A percentile compares a stretch with the other conserved stretches of the same genome.
These are phyloP conservation scores for Desmodesmus armatus DNA, from an alignment of 139 green algal species.

Conservation along the genomic window DNA sequence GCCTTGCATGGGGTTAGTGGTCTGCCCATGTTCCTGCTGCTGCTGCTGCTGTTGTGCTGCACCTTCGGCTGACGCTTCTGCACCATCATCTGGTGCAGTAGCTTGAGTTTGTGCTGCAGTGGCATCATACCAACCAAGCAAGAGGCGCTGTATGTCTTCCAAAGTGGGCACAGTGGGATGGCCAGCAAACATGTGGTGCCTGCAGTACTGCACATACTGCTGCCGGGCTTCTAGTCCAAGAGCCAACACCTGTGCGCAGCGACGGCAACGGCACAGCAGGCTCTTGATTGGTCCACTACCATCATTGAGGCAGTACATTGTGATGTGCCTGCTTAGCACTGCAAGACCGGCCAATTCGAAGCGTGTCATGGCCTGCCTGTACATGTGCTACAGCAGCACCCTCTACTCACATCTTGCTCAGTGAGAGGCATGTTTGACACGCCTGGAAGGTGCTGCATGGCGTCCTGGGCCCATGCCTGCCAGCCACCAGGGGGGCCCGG, in stretches of 20 bases:
- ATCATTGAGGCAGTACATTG: no score
- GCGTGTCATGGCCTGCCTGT: no score
- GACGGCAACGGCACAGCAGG: neutral
- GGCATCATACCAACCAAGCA: slow-evolving; percentile 28
- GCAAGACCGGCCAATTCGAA: no score
- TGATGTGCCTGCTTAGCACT: no score
- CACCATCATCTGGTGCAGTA: neutral
- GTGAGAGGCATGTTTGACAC: neutral
- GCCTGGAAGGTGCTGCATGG: slow-evolving; percentile 21
- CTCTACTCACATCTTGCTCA: slow-evolving; percentile 8
- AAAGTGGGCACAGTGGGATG: slow-evolving; percentile 15
- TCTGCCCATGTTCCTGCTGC: neutral
- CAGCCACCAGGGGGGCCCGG: slow-evolving; percentile 15
- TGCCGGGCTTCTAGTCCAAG: neutral
- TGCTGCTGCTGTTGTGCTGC: neutral
- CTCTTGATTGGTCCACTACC: no score
- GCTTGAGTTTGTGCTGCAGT: neutral
- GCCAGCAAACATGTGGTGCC: slow-evolving; percentile 24
- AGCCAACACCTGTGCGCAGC: neutral
- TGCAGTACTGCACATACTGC: slow-evolving; percentile 18
- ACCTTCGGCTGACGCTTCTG: neutral
- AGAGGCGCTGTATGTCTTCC: slow-evolving; percentile 26
- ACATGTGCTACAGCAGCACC: no score
- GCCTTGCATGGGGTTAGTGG: neutral
- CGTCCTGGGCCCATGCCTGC: neutral